Base-by-base conservation (phyloP, 1,284 basidiomycete genomes). In the Trichosporon ovoides region DNA sequence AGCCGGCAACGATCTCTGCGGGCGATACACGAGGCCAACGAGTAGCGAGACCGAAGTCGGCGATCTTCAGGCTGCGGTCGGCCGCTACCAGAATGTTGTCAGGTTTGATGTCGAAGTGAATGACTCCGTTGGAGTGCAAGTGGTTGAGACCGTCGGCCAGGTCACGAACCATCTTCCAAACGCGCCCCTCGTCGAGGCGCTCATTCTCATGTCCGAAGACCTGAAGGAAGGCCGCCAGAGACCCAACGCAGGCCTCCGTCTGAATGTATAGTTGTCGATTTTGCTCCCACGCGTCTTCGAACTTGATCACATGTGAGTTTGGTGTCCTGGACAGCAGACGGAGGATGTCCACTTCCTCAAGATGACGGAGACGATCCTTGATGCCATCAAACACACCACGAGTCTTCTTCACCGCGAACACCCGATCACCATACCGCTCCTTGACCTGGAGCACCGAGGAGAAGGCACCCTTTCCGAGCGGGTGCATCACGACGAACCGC, bases 21-120 rank as follows among this genome's bases (percentile, higher is more conserved):
- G 77, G 71, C 11, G 65, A 62, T 3, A 76, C 60, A 46, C 91
- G 81, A 2, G 90, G 91, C 87, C 88, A 91, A 52, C 89, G 68
- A 2, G 89, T 87, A 7, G 93, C 93, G 83, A 97, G 88, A n/a
- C 96, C 96, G 81, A 98, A 98, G 77, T 99, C 96, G 14, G 93
- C 93, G 72, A 99, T 94, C 81, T 94, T 96, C 79, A 99, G 88
- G 28, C 89, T 85, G 7, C 95, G 95, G 59, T 88, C 84, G 22
- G 84, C 82, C 3, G 91, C 93, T 66, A 98, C 84, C 72, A 99
- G 92, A 57, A 99, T 87, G 73, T 99, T 99, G 57, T 91, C 94
- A 13, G 96, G 96, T 80, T 98, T 99, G 67, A 99, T 81, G 78
- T 99, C 96, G 57, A 99, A 84, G 79, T 99, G 96, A 55, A 98